phyloP scores from a whole-genome alignment of 78 protist genomes.

The Dictyostelium purpureum region DNA sequence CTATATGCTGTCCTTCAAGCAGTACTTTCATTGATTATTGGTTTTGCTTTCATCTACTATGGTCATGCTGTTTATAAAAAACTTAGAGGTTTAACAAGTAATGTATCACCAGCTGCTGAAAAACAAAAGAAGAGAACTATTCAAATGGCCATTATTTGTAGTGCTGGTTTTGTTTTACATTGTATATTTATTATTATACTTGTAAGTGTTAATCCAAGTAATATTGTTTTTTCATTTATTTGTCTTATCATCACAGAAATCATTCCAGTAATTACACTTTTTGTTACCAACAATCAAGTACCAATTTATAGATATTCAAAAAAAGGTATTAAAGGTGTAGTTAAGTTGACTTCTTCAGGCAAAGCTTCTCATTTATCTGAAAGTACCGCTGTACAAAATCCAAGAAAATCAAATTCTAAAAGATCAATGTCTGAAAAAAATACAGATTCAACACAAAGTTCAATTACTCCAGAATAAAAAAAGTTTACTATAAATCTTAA shows the following conservation, averaged over 20 bases:
- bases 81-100: neutral
- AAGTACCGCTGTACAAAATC: no score
- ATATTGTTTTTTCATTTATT: conserved; percentile 47
- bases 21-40: conserved; percentile 26
- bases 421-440: neutral
- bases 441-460: neutral
- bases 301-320: neutral
- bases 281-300: conserved; percentile 40
- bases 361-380: no score
- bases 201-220: conserved; percentile 27
- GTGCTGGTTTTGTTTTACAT: conserved; percentile 37
- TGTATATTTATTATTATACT: conserved; percentile 54
- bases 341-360: conserved; percentile 2
- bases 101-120: neutral
- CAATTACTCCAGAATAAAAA: neutral
- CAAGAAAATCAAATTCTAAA: neutral
- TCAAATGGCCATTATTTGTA: conserved; percentile 6
- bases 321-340: neutral
- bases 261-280: conserved; percentile 17
- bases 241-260: conserved; percentile 38
- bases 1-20: conserved; percentile 55
- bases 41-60: conserved; percentile 46
- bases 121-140: conserved; percentile 19
- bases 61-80: conserved; percentile 20
- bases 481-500: no score